Percentiles rank a stretch among this genome's conserved stretches.
Evolutionary conservation across 495 filamentous ascomycete species (phyloP).

Genomic region (Xylaria acuta): DNA sequence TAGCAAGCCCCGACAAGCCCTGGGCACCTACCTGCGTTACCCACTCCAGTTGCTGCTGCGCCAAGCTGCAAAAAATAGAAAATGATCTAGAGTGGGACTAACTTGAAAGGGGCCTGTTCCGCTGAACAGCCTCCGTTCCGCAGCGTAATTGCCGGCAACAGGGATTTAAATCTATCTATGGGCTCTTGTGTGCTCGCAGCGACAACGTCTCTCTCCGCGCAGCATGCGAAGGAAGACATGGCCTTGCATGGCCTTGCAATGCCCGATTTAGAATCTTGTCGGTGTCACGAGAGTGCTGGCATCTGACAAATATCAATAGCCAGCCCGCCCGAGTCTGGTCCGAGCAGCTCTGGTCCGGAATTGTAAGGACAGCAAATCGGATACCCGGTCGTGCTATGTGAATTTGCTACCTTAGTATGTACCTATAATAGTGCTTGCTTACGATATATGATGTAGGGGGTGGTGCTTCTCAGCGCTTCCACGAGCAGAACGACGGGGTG

Average conservation of each 20-base stretch:
- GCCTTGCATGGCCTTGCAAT: neutral
- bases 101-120: constrained; percentile 11
- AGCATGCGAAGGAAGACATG: neutral
- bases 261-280: constrained; percentile 8
- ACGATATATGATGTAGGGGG: constrained; percentile 14
- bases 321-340: constrained; percentile 1
- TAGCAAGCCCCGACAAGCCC: constrained; percentile 1
- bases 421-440: neutral
- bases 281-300: constrained; percentile 4
- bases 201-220: neutral
- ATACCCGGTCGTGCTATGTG: neutral
- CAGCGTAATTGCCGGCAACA: constrained; percentile 17
- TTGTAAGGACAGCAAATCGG: neutral
- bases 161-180: constrained; percentile 8
- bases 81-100: constrained; percentile 1
- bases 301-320: constrained; percentile 12
- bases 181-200: neutral
- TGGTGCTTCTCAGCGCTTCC: constrained; percentile 5
- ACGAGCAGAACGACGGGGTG: neutral
- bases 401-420: neutral
- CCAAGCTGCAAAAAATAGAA: constrained; percentile 25
- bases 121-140: constrained; percentile 19
- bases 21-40: neutral
- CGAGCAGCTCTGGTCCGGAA: neutral
- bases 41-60: constrained; percentile 7